Evolutionary conservation across 2,329 filamentous ascomycete genomes (phyloP), one percentile per base, ranked within the genome.

Genomic region (Ophiostoma montium): DNA sequence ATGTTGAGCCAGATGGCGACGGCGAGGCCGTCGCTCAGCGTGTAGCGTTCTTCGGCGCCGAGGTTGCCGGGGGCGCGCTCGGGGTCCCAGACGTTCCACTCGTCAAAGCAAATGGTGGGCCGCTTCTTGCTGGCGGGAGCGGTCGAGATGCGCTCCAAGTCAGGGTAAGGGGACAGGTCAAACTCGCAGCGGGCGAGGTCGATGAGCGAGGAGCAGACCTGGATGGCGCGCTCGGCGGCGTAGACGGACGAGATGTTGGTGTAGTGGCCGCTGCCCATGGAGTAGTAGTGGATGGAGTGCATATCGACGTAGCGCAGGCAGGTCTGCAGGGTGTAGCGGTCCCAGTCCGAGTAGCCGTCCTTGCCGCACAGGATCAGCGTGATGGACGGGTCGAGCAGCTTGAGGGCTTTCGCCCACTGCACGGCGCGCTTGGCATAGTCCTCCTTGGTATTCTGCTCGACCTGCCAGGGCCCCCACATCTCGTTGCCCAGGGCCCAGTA

Each of bases 401-500:
- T 82, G 54, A 84, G 66, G 1, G 80, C 79, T 64, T 84, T 85
- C 36, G 79, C 80, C 80, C 80, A 85, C 61, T 84, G 80, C 57
- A 72, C 75, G 2, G 80, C 81, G 59, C 78, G 77, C 59, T 79
- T 76, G 39, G 80, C 77, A 61, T 84, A 85, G 64, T 76, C 77
- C 58, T 82, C 78, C 61, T 81, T 78, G 54, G 78, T 82, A 71
- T 78, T 74, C 64, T 83, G 76, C 56, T 71, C 78, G 51, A 84
- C 75, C 62, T 84, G 79, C 72, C 52, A 56, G 16, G 76, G 74
- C 5, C 79, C 80, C 74, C 75, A 83, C 62, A 73, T 70, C 61
- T 84, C 80, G 64, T 92, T 92, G 10, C 86, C 86, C 23, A 92
- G 74, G 2, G 84, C 84, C 86, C 86, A 92, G 70, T 89, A 90